Base-by-base conservation (phyloP, 2,329 filamentous ascomycete species). In the Fusarium clavum region DNA sequence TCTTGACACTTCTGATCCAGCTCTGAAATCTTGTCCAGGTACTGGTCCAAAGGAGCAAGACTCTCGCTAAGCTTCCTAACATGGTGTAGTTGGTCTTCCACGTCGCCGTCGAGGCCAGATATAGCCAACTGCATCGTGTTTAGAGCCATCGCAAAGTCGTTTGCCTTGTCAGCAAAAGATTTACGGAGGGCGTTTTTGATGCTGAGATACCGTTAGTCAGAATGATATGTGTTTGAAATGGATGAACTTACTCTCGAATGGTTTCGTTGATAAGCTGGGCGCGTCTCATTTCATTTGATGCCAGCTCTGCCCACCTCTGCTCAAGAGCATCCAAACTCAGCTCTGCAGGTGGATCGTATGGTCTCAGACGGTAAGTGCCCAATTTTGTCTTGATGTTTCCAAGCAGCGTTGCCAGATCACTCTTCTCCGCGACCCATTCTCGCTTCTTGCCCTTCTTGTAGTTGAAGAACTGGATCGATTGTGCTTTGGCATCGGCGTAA, bases 341-440 rank as follows among this genome's bases (percentile, higher is more conserved):
- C 74, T 97, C 93, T 57, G 87, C 85, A 5, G 96, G 96, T 38
- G 96, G 96, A 49, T 97, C 92, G 76, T 99, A 99, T 9, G 95
- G 92, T 67, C 93, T 89, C 59, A 99, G 83, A 52, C 94, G 90
- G 79, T 99, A 99, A 43, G 96, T 99, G 74, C 93, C 94, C 74
- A 99, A 86, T 81, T 99, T 99, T 1, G 96, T 99, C 85, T 98
- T 98, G 86, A 99, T 98, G 81, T 99, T 99, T 38, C 96, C 96
- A 58, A 99, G 84, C 65, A 99, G 83, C 7, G 95, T 96, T 38
- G 94, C 94, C 60, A 99, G 85, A 77, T 99, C 96, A 62, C 94
- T 97, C 86, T 98, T 98, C 83, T 99, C 96, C 2, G 94, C 96
- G 29, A 99, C 96, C 96, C 96, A 99, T 64, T 93, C 90, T 65